These are phyloP conservation scores for Fusarium sp. DNA, from an alignment of 2,329 filamentous ascomycete species.

Conservation along the genomic window DNA sequence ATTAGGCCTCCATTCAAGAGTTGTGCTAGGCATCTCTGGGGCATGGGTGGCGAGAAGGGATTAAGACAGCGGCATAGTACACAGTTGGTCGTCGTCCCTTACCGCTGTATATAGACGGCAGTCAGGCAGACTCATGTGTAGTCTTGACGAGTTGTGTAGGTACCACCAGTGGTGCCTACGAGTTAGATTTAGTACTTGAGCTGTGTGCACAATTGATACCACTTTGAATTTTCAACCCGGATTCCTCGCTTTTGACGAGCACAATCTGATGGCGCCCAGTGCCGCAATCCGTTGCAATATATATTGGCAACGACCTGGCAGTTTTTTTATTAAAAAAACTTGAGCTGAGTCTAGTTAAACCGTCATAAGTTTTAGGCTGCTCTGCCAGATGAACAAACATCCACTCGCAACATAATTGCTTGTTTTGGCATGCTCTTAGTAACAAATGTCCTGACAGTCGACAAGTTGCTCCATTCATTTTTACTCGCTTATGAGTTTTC, in stretches of 20 bases:
- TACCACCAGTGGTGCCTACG: constrained; percentile 9
- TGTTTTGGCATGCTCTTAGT: background rate
- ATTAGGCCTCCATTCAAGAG: constrained; percentile 3
- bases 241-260: background rate
- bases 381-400: background rate
- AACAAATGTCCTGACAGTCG: background rate
- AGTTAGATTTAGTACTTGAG: constrained; percentile 26
- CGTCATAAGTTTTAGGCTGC: background rate
- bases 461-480: background rate
- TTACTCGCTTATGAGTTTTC: background rate
- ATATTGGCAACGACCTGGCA: no score
- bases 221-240: constrained; percentile 29
- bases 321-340: no score
- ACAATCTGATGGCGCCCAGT: background rate
- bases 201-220: constrained; percentile 45
- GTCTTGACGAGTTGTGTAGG: constrained; percentile 5
- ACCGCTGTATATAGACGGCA: constrained; percentile 13
- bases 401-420: background rate
- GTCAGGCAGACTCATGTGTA: constrained; percentile 22
- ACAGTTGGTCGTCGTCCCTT: constrained; percentile 8
- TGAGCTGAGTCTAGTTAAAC: background rate
- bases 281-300: no score
- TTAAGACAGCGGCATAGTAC: constrained; percentile 17
- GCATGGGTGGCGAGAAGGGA: background rate
- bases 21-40: constrained; percentile 10